A percentile compares a stretch with the other conserved stretches of the same genome.
phyloP scores from a whole-genome alignment of 177 flowering plant species.

The Vitis hybrid region DNA sequence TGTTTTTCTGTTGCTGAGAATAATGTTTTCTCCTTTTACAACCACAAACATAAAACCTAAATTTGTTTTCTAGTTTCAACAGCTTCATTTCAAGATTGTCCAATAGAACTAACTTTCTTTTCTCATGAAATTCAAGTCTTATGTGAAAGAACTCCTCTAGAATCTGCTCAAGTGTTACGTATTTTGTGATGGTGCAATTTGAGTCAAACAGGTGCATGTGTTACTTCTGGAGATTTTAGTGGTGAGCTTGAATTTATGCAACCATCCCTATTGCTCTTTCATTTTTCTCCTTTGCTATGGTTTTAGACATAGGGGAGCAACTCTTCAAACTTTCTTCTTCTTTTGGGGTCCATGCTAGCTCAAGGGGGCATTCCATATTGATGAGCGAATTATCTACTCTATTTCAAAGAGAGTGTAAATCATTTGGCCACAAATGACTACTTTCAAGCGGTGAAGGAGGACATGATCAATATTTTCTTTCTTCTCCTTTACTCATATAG shows the following conservation, averaged over 20 bases:
- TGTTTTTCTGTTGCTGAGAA: conserved; percentile 80
- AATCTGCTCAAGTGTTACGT: conserved; percentile 78
- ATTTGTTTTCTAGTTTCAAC: conserved; percentile 75
- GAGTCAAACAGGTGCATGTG: conserved; percentile 86
- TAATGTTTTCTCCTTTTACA: conserved; percentile 64
- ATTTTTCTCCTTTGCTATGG: too few relatives aligned
- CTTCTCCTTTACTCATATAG: too few relatives aligned
- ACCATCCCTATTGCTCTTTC: conserved; percentile 62
- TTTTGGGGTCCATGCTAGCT: too few relatives aligned
- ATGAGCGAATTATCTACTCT: too few relatives aligned
- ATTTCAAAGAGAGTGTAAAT: too few relatives aligned
- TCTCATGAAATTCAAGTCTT: conserved; percentile 63
- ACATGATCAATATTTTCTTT: too few relatives aligned
- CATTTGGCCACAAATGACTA: too few relatives aligned
- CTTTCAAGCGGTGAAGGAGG: too few relatives aligned
- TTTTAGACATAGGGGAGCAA: too few relatives aligned
- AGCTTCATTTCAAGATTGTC: conserved; percentile 62
- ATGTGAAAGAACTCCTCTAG: conserved; percentile 75
- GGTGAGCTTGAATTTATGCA: conserved; percentile 80
- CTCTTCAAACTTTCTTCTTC: too few relatives aligned
- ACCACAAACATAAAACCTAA: conserved; percentile 75
- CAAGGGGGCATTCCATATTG: too few relatives aligned
- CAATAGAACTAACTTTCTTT: conserved; percentile 71
- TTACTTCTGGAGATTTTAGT: conserved; percentile 74
- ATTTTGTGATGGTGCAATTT: conserved; percentile 79